Conservation (phyloP, 805 yeast species). For the Nadsonia fulvescens region DNA sequence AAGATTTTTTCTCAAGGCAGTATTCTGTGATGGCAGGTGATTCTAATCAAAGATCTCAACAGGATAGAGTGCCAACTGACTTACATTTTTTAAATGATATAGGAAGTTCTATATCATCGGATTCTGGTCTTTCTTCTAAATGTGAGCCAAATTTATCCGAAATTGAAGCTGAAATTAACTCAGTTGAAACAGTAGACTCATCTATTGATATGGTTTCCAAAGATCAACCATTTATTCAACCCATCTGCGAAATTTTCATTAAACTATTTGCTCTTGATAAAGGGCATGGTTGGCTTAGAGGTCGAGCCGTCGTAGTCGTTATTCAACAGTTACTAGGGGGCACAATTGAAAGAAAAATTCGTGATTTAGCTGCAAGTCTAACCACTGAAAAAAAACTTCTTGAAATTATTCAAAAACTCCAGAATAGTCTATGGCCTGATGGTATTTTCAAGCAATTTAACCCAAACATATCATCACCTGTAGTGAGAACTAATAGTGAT, state of each 20-base stretch:
- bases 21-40: no score
- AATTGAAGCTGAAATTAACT: slow-evolving; percentile 27
- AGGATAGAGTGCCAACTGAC: no score
- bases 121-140: no score
- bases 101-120: no score
- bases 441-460: slow-evolving; percentile 31
- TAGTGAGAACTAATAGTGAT: slow-evolving; percentile 31
- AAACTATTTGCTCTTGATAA: slow-evolving; percentile 47
- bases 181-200: slow-evolving; percentile 32
- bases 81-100: no score
- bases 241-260: slow-evolving; percentile 61
- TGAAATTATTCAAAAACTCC: slow-evolving; percentile 12
- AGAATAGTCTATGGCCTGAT: slow-evolving; percentile 30
- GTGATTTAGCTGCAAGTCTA: slow-evolving; percentile 22
- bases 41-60: no score
- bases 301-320: slow-evolving; percentile 63
- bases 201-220: no score
- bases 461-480: slow-evolving; percentile 4
- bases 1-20: no score
- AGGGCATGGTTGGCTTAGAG: slow-evolving; percentile 64
- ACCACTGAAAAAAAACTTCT: slow-evolving; percentile 11
- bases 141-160: no score
- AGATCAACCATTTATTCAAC: slow-evolving; percentile 57
- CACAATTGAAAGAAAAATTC: slow-evolving; percentile 52
- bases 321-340: slow-evolving; percentile 78